Base-by-base conservation (phyloP, 208 protist genomes). In the Leishmania amazonensis region DNA sequence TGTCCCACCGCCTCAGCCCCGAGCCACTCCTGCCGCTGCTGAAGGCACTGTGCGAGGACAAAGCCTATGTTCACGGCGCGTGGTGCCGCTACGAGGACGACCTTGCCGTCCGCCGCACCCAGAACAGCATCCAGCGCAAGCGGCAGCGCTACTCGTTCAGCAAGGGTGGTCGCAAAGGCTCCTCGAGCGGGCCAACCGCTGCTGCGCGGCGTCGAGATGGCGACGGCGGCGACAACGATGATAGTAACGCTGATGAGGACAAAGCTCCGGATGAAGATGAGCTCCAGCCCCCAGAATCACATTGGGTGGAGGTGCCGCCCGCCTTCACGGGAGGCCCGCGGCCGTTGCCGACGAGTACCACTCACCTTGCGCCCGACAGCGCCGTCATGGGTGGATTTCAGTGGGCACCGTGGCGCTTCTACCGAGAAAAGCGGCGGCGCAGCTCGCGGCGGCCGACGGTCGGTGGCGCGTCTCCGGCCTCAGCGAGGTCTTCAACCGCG, bases 1-100 rank as follows among this genome's bases (percentile, higher is more conserved):
- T 31, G 28, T 13, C 75, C 35, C 65, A 64, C 53, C 19, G 21
- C 15, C 73, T 78, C 51, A 78, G 64, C 28, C 77, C 76, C 2
- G 81, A 89, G 73, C 64, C 81, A 19, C 72, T 87, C 28, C 51
- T 84, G 31, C 83, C 47, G 35, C 78, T 92, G 58, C 86, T 92
- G 21, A 38, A 88, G 13, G 78, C 70, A 7, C 82, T 94, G n/a
- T 88, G 82, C 71, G 81, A 91, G 67, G 88, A 94, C 83, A 86
- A 85, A 60, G 47, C 76, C 7, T 94, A 87, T 73, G 79, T 94
- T 15, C 78, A 83, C 70, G 90, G 81, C 2, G 88, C 84, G 74
- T 91, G 88, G 90, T 67, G 58, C 58, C 88, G 90, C 24, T 90
- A 88, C 85, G 83, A 88, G 53, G 86, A 86, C 57, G 90, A 87